Percentiles rank a stretch among this genome's conserved stretches.
phyloP scores from a whole-genome alignment of 1,139 yeast species.

The Starmera stellimalicola region DNA sequence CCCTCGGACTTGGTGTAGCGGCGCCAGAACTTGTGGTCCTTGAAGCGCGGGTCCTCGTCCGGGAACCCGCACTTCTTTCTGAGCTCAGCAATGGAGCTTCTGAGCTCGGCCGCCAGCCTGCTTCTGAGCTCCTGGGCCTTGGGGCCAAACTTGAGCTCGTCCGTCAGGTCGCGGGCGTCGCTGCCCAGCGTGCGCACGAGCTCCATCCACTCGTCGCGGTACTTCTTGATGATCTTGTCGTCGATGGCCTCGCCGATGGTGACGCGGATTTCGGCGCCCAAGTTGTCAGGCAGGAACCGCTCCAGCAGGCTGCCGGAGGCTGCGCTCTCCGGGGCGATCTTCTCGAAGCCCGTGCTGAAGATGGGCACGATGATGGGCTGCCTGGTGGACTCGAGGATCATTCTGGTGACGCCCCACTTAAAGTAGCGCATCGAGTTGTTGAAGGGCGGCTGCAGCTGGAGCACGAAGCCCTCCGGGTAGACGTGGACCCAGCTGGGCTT shows the following conservation, averaged over 20 bases:
- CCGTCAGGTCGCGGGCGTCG: constrained; percentile 45
- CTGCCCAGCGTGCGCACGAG: constrained; percentile 47
- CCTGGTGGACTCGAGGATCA: constrained; percentile 70
- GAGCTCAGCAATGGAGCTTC: constrained; percentile 53
- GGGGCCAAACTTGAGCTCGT: constrained; percentile 50
- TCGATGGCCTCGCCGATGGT: constrained; percentile 66
- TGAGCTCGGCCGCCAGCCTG: constrained; percentile 56
- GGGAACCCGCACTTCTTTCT: constrained; percentile 47
- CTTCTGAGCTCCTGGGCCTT: constrained; percentile 60
- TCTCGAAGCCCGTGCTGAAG: constrained; percentile 79
- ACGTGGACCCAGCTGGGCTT: constrained; percentile 88
- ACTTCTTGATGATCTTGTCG: constrained; percentile 48
- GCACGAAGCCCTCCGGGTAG: constrained; percentile 91
- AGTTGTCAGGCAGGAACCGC: constrained; percentile 53
- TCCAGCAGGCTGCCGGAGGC: constrained; percentile 39
- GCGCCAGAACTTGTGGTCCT: constrained; percentile 65
- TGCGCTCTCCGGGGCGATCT: constrained; percentile 72
- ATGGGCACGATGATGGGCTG: constrained; percentile 90
- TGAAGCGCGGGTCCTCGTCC: constrained; percentile 54
- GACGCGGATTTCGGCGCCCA: constrained; percentile 61
- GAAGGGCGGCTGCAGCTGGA: constrained; percentile 75
- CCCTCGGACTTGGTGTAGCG: constrained; percentile 57
- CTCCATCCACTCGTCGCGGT: constrained; percentile 58
- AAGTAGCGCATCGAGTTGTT: constrained; percentile 84
- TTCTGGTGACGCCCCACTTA: constrained; percentile 89